Base-by-base conservation (phyloP, 495 filamentous ascomycete genomes). In the Cercophora scortea region DNA sequence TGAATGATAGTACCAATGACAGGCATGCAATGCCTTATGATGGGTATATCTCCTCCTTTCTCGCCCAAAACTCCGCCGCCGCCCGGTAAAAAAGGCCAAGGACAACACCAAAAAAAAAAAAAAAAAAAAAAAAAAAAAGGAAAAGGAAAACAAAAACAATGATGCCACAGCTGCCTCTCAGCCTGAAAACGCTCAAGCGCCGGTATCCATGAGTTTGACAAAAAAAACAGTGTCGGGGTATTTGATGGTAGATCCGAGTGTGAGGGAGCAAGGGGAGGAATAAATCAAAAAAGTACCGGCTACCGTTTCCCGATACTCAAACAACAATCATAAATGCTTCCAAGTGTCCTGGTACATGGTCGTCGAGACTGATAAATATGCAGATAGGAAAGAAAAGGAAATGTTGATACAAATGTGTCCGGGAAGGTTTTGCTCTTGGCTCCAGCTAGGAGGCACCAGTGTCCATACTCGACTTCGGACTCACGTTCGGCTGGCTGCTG, bases 391-490 rank as follows among this genome's bases (percentile, higher is more conserved):
- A 38, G 36, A 38, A 38, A 7, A 13, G 13, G 7, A 38, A 11
- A 38, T 38, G 1, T 38, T 10, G 9, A 11, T 38, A 38, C 36
- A 38, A 38, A 38, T 10, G 13, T 38, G 36, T 25, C 36, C 8
- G 36, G 9, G 8, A 13, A 38, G 9, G 13, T 11, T 38, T 38
- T 38, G 10, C 10, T 13, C 3, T 13, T 13, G 36, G 13, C 36
- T 38, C 13, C 9, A 13, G 36, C 10, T 38, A 38, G 2, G 36
- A 25, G 25, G 25, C 25, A 25, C 25, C 25, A 25, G 9, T 38
- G 3, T 77, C 74, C 49, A 71, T 72, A 61, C 72, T 76, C 6
- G 72, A 67, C 54, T 72, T 74, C 32, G 67, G 70, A 49, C 70
- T 70, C 12, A 61, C 68, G 47, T 51, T 61, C 9, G 72, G 65